Percentiles rank a stretch among this genome's conserved stretches.
These are phyloP conservation scores for Solanum hybrid DNA, from an alignment of 305 asterid species.

Conservation along the genomic window DNA sequence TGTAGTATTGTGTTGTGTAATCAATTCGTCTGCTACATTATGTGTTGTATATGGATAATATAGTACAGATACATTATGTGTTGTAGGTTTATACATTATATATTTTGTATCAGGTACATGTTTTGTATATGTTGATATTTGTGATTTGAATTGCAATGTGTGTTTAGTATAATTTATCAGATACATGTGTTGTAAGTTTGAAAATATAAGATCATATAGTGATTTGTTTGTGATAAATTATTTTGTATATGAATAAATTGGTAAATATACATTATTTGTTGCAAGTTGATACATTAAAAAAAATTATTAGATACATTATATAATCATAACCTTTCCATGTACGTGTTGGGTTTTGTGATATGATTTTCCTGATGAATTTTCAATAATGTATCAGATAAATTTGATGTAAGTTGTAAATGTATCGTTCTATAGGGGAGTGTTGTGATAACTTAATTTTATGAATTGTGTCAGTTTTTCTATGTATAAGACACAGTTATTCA, in stretches of 20 bases:
- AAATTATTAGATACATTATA: not conserved
- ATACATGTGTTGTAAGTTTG: not conserved
- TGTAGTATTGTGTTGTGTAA: not conserved
- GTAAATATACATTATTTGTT: not conserved
- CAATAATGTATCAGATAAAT: not conserved
- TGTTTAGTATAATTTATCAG: not conserved
- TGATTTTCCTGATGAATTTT: not conserved
- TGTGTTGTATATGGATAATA: not conserved
- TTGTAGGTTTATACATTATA: too few species aligned
- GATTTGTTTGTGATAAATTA: not conserved
- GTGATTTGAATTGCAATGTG: not conserved
- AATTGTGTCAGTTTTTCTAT: not conserved
- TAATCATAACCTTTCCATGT: not conserved
- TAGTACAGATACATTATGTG: not conserved
- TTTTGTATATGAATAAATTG: not conserved
- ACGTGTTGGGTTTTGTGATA: not conserved
- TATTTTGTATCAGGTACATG: not conserved
- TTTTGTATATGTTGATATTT: not conserved
- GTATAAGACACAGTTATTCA: not conserved
- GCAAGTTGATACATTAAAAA: not conserved
- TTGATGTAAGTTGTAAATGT: not conserved
- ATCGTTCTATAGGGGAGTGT: not conserved
- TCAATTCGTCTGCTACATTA: too few species aligned
- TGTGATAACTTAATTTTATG: not conserved
- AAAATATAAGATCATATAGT: not conserved